These are phyloP conservation scores for Talaromyces borbonicus DNA, from an alignment of 495 filamentous ascomycete genomes.

Conservation along the genomic window DNA sequence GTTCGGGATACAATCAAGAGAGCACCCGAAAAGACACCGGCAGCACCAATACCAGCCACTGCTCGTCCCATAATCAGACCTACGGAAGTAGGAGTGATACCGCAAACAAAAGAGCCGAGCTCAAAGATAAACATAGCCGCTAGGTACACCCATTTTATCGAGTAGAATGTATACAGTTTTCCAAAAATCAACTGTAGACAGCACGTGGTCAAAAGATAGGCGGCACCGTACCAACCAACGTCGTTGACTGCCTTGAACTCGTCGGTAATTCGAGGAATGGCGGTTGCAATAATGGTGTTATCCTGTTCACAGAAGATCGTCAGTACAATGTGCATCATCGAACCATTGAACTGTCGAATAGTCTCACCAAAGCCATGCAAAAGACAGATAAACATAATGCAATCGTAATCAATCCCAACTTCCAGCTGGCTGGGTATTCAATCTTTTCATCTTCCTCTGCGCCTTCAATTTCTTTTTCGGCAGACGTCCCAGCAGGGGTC, in stretches of 20 bases:
- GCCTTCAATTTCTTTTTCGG: background rate
- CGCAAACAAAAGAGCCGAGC: conserved; percentile 77
- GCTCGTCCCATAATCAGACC: conserved; percentile 78
- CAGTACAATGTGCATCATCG: background rate
- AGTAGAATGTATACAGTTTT: conserved; percentile 71
- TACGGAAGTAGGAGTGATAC: conserved; percentile 59
- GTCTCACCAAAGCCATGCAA: conserved; percentile 48
- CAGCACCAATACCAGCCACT: conserved; percentile 72
- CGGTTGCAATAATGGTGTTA: conserved; percentile 61
- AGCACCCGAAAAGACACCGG: conserved; percentile 75
- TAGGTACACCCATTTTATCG: conserved; percentile 65
- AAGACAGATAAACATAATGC: conserved; percentile 55
- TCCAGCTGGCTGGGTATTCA: conserved; percentile 42
- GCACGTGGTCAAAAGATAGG: conserved; percentile 62
- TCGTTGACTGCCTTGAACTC: conserved; percentile 65
- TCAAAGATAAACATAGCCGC: conserved; percentile 69
- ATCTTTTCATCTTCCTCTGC: conserved; percentile 22
- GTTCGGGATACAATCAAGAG: conserved; percentile 70
- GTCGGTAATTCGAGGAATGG: conserved; percentile 76
- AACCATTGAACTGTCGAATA: no score
- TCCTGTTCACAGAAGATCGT: background rate
- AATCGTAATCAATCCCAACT: conserved; percentile 46
- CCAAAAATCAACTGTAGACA: conserved; percentile 66
- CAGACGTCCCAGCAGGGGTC: background rate
- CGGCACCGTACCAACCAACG: conserved; percentile 73